Evolutionary conservation across 2,329 filamentous ascomycete genomes (phyloP).

Genomic region (Phialophora expanda): DNA sequence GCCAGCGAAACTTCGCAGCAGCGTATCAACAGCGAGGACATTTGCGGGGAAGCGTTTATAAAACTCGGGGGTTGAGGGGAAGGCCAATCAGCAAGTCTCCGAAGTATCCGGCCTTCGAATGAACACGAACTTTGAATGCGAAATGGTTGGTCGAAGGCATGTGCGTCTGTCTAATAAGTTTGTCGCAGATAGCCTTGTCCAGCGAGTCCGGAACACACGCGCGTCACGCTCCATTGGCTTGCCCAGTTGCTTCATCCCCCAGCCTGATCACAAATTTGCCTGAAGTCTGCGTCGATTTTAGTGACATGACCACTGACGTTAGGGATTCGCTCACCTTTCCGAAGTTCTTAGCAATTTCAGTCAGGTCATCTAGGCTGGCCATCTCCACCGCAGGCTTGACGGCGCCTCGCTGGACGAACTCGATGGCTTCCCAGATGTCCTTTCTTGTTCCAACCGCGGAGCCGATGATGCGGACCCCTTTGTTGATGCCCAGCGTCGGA

Average conservation of each 20-base stretch:
- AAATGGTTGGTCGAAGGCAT: constrained; percentile 7
- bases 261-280: constrained; percentile 29
- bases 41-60: constrained; percentile 18
- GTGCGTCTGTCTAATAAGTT: background rate
- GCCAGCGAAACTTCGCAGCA: background rate
- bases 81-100: constrained; percentile 9
- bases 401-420: constrained; percentile 35
- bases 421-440: constrained; percentile 35
- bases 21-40: constrained; percentile 6
- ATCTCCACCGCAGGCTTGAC: constrained; percentile 38
- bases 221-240: background rate
- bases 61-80: background rate
- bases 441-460: constrained; percentile 35
- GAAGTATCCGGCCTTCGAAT: background rate
- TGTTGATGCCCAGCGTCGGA: constrained; percentile 23
- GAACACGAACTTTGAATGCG: background rate
- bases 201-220: no score
- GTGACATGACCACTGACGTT: background rate
- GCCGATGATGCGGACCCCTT: constrained; percentile 35
- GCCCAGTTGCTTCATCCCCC: constrained; percentile 10
- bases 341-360: constrained; percentile 28
- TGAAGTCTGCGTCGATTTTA: constrained; percentile 14
- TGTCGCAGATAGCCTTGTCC: background rate
- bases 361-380: constrained; percentile 32
- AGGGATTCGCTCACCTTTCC: constrained; percentile 24